Evolutionary conservation across 305 asterid species (phyloP).

Genomic region (Fraxinus greggii): DNA sequence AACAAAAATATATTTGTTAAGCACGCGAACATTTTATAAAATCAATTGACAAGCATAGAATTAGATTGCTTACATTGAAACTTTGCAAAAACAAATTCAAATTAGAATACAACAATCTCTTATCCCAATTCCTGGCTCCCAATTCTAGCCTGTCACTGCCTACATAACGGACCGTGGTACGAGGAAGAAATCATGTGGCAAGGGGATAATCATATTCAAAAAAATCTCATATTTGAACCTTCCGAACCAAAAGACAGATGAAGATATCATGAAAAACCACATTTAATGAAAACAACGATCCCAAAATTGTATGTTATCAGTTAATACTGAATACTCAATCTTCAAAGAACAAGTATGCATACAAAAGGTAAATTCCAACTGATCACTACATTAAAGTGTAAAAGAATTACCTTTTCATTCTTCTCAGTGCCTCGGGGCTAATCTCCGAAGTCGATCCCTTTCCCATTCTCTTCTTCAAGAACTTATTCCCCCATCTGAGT

Average conservation of each 20-base stretch:
- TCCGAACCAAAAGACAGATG: neutral
- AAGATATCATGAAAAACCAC: neutral
- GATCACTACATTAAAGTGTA: neutral
- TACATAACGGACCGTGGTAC: neutral
- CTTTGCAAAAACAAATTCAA: neutral
- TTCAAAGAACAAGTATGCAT: neutral
- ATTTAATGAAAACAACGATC: neutral
- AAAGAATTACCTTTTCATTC: slow-evolving; percentile 61
- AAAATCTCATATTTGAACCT: neutral
- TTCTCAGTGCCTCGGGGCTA: slow-evolving; percentile 51
- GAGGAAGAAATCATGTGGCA: neutral
- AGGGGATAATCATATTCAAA: neutral
- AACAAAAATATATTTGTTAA: neutral
- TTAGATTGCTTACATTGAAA: too few relatives aligned
- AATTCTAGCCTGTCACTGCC: neutral
- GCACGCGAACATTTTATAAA: neutral
- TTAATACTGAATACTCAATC: neutral
- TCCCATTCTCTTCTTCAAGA: slow-evolving; percentile 56
- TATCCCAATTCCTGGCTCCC: neutral
- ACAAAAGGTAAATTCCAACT: neutral
- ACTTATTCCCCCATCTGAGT: slow-evolving; percentile 74
- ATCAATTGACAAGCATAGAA: neutral
- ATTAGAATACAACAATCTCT: neutral
- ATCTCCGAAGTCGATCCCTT: slow-evolving; percentile 40
- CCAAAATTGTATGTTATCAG: neutral